Evolutionary conservation across 148 eudicot genomes (phyloP), one percentile per base, ranked within the genome.

Genomic region (Chenopodium berlandieri): DNA sequence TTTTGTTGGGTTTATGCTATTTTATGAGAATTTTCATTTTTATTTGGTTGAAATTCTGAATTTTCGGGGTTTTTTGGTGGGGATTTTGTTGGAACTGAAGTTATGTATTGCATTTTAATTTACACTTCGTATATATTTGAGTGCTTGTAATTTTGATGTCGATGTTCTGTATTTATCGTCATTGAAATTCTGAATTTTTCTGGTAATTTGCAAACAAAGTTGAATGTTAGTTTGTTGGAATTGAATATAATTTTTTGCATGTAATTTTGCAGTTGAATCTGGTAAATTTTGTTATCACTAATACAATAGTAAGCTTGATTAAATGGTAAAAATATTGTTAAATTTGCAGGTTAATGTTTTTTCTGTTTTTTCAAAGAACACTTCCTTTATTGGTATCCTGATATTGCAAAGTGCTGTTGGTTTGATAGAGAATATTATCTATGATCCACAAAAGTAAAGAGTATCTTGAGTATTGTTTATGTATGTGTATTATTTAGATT

Each of bases 381-480:
- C 40, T 2, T 32, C 56, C 75, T 71, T 54, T 31, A 46, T 54
- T 72, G 72, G 25, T 80, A 13, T 7, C n/a, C 77, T 77, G 6
- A 47, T 27, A 17, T 34, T 79, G 23, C 63, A 48, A 60, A 62
- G 3, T 65, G 31, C 73, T 78, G 50, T 64, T 78, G 14, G 22
- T 52, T 17, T 83, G 16, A 7, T 79, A 13, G 12, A 68, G 76
- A 66, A 54, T 75, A 75, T 44, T 40, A 67, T 22, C 52, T 75
- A 6, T 10, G 73, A 52, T 72, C 56, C 31, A 44, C 3, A 46
- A 46, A 11, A n/a, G 25, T 30, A 1, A 9, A 20, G 47, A 22
- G 56, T 72, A 72, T 72, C 1, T 72, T 13, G 1, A 8, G 52
- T 46, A 46, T 72, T 44, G 56, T 72, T 72, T 44, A 44, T 72